Evolutionary conservation across 495 filamentous ascomycete genomes (phyloP).

Genomic region (Penicillium pancosmium): DNA sequence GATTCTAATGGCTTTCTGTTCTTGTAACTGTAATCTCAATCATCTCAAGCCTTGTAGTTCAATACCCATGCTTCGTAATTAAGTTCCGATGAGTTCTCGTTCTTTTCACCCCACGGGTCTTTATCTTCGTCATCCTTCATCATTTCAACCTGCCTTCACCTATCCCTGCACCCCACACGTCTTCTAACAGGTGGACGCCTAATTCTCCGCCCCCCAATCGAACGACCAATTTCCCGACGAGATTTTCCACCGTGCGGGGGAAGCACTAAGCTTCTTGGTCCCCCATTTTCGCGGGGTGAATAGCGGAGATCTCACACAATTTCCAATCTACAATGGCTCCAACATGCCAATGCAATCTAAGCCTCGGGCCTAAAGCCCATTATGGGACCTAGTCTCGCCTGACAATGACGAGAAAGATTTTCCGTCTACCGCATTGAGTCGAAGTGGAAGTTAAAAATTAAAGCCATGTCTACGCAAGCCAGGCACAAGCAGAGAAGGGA

Average conservation of each 20-base stretch:
- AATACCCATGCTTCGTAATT: background rate
- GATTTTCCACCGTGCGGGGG: conserved; percentile 24
- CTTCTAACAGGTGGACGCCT: conserved; percentile 26
- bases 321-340: background rate
- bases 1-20: conserved; percentile 29
- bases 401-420: background rate
- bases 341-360: background rate
- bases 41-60: background rate
- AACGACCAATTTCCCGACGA: conserved; percentile 13
- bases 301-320: conserved; percentile 15
- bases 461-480: background rate
- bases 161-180: background rate
- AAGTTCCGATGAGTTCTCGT: too few relatives aligned
- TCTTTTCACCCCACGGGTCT: too few relatives aligned
- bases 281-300: conserved; percentile 11
- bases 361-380: background rate
- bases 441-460: background rate
- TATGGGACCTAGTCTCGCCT: conserved; percentile 11
- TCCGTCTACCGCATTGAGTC: background rate
- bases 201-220: conserved; percentile 23
- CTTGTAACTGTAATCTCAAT: too few relatives aligned
- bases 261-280: conserved; percentile 23
- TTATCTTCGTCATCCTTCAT: background rate
- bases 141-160: background rate
- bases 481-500: background rate